Percentiles rank a stretch among this genome's conserved stretches.
phyloP scores from a whole-genome alignment of 495 filamentous ascomycete genomes.

The Sordaria brevicollis region DNA sequence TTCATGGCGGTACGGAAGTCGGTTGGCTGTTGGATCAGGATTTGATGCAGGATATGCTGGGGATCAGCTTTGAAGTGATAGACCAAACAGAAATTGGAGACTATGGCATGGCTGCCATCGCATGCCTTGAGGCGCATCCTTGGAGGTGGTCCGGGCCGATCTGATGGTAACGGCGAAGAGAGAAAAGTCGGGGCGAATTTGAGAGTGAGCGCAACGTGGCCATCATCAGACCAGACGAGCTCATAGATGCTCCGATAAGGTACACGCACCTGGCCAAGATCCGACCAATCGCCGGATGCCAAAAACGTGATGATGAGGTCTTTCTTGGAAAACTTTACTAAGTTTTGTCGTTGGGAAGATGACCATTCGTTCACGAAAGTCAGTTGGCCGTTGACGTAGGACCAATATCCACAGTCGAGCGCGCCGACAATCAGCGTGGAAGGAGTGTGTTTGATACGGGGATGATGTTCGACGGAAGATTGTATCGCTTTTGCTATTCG shows the following conservation, averaged over 20 bases:
- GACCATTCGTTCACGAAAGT: conserved; percentile 37
- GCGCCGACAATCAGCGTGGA: conserved; percentile 19
- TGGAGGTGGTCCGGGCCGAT: conserved; percentile 15
- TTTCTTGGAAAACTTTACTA: conserved; percentile 34
- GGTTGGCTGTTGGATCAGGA: no score
- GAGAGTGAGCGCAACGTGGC: conserved; percentile 24
- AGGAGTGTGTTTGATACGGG: no score
- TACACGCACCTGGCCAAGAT: conserved; percentile 27
- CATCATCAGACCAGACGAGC: conserved; percentile 22
- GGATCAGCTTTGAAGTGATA: conserved; percentile 10
- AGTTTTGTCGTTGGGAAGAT: conserved; percentile 19
- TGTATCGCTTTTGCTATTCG: no score
- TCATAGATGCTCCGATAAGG: conserved; percentile 24
- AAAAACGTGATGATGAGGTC: conserved; percentile 23
- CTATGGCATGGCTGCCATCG: conserved; percentile 2
- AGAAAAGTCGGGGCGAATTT: conserved; percentile 12
- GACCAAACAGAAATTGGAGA: conserved; percentile 8
- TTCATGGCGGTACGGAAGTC: conserved; percentile 8
- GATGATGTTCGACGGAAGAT: no score
- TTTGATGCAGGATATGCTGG: no score
- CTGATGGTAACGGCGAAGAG: background rate
- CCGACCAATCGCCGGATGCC: background rate
- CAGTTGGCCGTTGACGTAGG: conserved; percentile 27
- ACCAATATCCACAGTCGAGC: conserved; percentile 42
- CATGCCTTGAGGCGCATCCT: conserved; percentile 9